Percentiles rank a stretch among this genome's conserved stretches.
Evolutionary conservation across 2,329 filamentous ascomycete genomes (phyloP).

Genomic region (Bimuria novae-zelandiae): DNA sequence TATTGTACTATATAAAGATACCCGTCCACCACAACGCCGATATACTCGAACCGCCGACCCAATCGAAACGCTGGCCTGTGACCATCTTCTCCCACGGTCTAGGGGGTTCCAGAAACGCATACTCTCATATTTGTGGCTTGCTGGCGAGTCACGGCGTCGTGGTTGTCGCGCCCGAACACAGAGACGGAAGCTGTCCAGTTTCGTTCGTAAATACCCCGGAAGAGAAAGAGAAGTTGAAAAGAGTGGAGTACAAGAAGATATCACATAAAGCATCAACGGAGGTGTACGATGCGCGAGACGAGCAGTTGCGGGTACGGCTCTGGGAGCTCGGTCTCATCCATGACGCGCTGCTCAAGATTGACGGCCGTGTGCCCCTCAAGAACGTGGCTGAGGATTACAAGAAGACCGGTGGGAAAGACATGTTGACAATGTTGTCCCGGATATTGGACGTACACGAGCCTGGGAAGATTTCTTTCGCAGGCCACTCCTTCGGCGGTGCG

Average conservation of each 20-base stretch:
- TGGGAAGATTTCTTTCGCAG: conserved; percentile 74
- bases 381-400: conserved; percentile 52
- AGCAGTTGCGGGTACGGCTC: conserved; percentile 73
- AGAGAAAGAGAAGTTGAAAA: conserved; percentile 45
- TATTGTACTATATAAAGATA: conserved; percentile 74
- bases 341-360: conserved; percentile 69
- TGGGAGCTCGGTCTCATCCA: conserved; percentile 79
- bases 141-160: conserved; percentile 81
- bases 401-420: conserved; percentile 44
- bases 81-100: conserved; percentile 87
- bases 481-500: conserved; percentile 81
- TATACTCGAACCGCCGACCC: conserved; percentile 56
- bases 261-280: conserved; percentile 68
- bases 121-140: conserved; percentile 80
- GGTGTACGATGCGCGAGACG: conserved; percentile 69
- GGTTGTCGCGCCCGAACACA: conserved; percentile 80
- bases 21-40: conserved; percentile 74
- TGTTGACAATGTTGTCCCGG: conserved; percentile 64
- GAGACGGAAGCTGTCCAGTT: conserved; percentile 79
- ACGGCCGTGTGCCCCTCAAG: conserved; percentile 56
- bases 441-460: conserved; percentile 70
- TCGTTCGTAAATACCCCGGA: conserved; percentile 68
- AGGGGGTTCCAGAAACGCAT: conserved; percentile 79
- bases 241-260: conserved; percentile 52
- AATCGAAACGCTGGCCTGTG: conserved; percentile 71